Base-by-base conservation (phyloP, 176 grass and related monocot genomes). In the Bothriochloa decipiens region DNA sequence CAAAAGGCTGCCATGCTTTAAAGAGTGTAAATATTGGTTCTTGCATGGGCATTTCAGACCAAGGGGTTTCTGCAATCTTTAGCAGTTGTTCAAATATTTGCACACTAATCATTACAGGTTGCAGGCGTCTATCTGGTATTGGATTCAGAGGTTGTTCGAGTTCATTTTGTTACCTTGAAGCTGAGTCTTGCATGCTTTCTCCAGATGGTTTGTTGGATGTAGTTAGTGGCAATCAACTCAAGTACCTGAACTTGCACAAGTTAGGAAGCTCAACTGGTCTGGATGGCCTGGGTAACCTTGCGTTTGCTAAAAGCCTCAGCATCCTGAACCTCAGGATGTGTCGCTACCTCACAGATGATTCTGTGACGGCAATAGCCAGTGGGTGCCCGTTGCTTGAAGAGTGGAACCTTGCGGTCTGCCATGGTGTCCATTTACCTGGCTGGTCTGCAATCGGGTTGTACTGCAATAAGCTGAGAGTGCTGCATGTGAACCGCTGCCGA, bases 321-420 rank as follows among this genome's bases (percentile, higher is more conserved):
- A 83, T 90, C 72, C 77, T 98, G 25, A 95, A 98, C 76, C 77
- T 95, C 65, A 77, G 91, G 71, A 90, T 91, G 87, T 98, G 92
- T 74, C 85, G 91, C 23, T 91, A 86, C 67, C 43, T 93, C 70
- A 84, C 83, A 70, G 87, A 93, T 72, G 77, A 90, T 53, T 91
- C 91, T 0, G 92, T 92, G 42, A 16, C 12, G 6, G 88, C 84
- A 67, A 98, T 98, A 86, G 90, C 89, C n/a, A 89, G 65, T 6
- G 89, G 91, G 14, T 98, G 95, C 52, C 95, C 89, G 0, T 68
- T 91, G 53, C 84, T 95, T 18, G 89, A 93, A 82, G 95, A 98
- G 82, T 98, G 90, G 92, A 95, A 74, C 76, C 89, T 98, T 11
- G 89, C 89, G 33, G 52, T 98, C 15, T 98, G 95, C 80, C 90